A percentile compares a stretch with the other conserved stretches of the same genome.
These are phyloP conservation scores for Massariosphaeria phaeospora DNA, from an alignment of 495 filamentous ascomycete species.

Conservation along the genomic window DNA sequence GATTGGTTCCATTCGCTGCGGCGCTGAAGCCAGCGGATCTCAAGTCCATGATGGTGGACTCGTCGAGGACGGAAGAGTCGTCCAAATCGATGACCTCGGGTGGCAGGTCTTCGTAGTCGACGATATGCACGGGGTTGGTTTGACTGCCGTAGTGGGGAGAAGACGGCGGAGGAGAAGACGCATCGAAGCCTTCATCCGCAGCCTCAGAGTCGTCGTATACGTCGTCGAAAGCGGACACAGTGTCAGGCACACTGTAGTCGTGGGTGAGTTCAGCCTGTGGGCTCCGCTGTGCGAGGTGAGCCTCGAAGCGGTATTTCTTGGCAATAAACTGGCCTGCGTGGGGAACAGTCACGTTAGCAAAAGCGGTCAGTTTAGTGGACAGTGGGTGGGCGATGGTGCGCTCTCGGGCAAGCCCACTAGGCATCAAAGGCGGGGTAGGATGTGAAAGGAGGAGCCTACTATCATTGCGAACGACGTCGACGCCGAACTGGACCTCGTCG, in stretches of 20 bases:
- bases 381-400: not conserved
- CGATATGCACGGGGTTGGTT: slow-evolving; percentile 21
- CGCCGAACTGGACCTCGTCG: slow-evolving; percentile 29
- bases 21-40: too few relatives aligned
- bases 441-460: slow-evolving; percentile 5
- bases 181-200: not conserved
- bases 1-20: too few relatives aligned
- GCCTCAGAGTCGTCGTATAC: slow-evolving; percentile 1
- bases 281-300: not conserved
- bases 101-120: slow-evolving; percentile 20
- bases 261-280: not conserved
- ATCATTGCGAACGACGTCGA: slow-evolving; percentile 20
- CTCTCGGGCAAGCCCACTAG: too few relatives aligned
- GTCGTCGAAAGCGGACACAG: slow-evolving; percentile 13
- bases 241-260: slow-evolving; percentile 25
- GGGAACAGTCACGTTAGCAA: not conserved
- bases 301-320: slow-evolving; percentile 25
- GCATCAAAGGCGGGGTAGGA: not conserved
- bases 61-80: too few relatives aligned
- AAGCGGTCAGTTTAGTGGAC: not conserved
- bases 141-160: slow-evolving; percentile 19
- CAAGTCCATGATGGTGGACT: too few relatives aligned
- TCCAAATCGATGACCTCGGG: slow-evolving; percentile 11
- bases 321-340: slow-evolving; percentile 18
- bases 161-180: not conserved